Base-by-base conservation (phyloP, 495 filamentous ascomycete species). In the Extremus antarcticus region DNA sequence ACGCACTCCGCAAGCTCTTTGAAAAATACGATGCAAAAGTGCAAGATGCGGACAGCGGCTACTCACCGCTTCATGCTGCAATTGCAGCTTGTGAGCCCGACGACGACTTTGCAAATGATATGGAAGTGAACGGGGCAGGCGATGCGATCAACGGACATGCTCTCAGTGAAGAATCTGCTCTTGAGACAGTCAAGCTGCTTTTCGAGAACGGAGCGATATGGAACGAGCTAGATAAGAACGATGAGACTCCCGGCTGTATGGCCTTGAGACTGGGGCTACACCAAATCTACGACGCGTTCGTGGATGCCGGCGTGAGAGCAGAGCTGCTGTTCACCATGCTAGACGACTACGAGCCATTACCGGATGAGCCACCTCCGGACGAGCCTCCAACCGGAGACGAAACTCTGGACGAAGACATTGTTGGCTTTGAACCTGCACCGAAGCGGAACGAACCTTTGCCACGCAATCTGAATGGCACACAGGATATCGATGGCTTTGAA, bases 161-260 rank as follows among this genome's bases (percentile, higher is more conserved):
- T 16, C 64, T 76, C 17, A 65, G 72, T 25, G 63, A 83, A 9
- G 74, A 84, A 43, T 72, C 73, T 11, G 85, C 78, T n/a, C 57
- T 59, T 7, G 74, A 81, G 50, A 88, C 84, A 0, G 76, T 96
- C 16, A 77, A 76, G 51, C 79, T 94, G 61, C 73, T 98, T 22
- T 74, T 98, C 50, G 74, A 89, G 61, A 81, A 87, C 65, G 92
- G 92, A 1, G 94, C 87, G 3, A 95, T 97, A 52, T 98, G 92
- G 92, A 98, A 98, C 70, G 90, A 95, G 67, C 73, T 98, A 2
- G 88, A 97, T 61, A 70, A 73, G 38, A 81, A 86, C 43, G 76
- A 85, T 54, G 90, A 97, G 76, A 98, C 94, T 15, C 91, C 92
- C 0, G 92, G 88, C 1, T 97, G 94, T 70, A 64, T 96, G 17